Base-by-base conservation (phyloP, 352 stramenopile species). In the Globisporangium alternatum region DNA sequence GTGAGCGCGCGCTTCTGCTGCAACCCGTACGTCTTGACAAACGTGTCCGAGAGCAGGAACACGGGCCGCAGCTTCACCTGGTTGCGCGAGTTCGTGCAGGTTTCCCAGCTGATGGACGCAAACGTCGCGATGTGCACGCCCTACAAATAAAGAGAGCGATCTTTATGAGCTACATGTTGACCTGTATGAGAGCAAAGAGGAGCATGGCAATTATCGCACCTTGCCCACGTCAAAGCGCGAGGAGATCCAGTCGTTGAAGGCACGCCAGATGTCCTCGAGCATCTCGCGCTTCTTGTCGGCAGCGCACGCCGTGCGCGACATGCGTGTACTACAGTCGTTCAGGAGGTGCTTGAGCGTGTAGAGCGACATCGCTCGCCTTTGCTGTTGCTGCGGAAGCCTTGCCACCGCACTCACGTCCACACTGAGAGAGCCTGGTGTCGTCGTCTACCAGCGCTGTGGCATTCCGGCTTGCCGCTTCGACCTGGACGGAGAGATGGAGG, bases 341-440 rank as follows among this genome's bases (percentile, higher is more conserved):
- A 93, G 78, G 49, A 90, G 68, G 35, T 91, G 78, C 66, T 86
- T 83, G 59, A 91, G 75, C 67, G 83, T 91, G 67, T 91, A 91
- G 56, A 93, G 68, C 71, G 81, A 86, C 78, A 89, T 89, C n/a
- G 25, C 25, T 28, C 25, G 25, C 25, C 25, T 28, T 28, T 28
- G 25, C 2, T 28, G 25, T 25, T 37, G 39, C 28, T 22, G 33
- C 10, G 33, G 33, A 39, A 39, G 33, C 33, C 25, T 28, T 39
- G 33, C 8, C 33, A 7, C 25, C 25, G 25, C 25, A 39, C 33
- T 39, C 10, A 12, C 33, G 33, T 39, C 33, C 33, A 39, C 33
- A 39, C 33, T 39, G 7, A 39, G 33, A 39, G 10, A 39, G 33
- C 33, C 33, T 39, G 33, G 33, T 39, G 33, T 39, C 33, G 8